Base-by-base conservation (phyloP, 352 stramenopile genomes). In the Phytopythium oedochilum region DNA sequence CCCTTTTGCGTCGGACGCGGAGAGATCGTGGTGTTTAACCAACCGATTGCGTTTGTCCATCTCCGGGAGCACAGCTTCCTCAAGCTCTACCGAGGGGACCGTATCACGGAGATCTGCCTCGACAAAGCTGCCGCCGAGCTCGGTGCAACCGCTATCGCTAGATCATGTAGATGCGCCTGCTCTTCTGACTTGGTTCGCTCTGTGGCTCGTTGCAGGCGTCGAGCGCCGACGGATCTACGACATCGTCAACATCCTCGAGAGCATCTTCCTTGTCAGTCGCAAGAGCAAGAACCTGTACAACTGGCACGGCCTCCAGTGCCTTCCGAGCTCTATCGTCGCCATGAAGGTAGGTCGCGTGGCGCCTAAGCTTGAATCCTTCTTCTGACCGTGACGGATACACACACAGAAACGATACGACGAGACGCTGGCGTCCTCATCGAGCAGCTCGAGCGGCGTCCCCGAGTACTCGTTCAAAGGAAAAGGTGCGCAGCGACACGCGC, bases 191-290 rank as follows among this genome's bases (percentile, higher is more conserved):
- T 59, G n/a, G n/a, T 29, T 39, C 12, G 23, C 31, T 53, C 14
- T 26, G 6, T 18, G 28, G 15, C 15, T 36, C 11, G 9, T 42
- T 14, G 0, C 91, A 67, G 83, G 86, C 2, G 94, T 98, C 0
- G 95, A 98, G 65, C 80, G 96, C 40, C 78, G 96, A 38, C 75
- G 96, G 18, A 98, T 99, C 51, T 99, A 99, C 65, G 96, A 99
- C 69, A 97, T 99, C 40, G 94, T 99, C 46, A 99, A 99, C 66
- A 98, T 99, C 67, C 76, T 99, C 28, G 96, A 98, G 65, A 96
- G 87, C 48, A 89, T 99, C 38, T 78, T 94, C 31, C 86, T 99
- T 26, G 93, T 98, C 6, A 94, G 79, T 28, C 90, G 96, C n/a
- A 94, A 98, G 59, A 94, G 90, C 56, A 98, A 98, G 70, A 99